Evolutionary conservation across 495 filamentous ascomycete genomes (phyloP).

Genomic region (Annulohypoxylon nitens): DNA sequence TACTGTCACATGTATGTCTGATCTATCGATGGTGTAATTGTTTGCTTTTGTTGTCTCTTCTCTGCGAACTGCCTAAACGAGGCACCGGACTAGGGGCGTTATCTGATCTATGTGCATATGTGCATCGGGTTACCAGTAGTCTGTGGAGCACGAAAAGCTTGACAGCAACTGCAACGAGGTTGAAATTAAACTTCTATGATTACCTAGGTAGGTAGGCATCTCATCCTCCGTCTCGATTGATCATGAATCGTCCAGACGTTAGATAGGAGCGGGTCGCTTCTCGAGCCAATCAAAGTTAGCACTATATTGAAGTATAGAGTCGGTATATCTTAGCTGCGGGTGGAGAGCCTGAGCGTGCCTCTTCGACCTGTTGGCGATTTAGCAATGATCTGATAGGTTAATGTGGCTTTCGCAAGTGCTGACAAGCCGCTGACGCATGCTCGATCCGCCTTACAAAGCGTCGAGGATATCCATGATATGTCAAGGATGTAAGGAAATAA

Average conservation of each 20-base stretch:
- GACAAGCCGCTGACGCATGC: slow-evolving; percentile 37
- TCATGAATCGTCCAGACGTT: slow-evolving; percentile 4
- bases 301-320: slow-evolving; percentile 4
- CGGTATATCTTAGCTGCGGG: slow-evolving; percentile 35
- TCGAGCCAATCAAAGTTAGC: slow-evolving; percentile 15
- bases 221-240: not conserved
- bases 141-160: slow-evolving; percentile 7
- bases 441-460: slow-evolving; percentile 33
- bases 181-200: slow-evolving; percentile 18
- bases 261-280: slow-evolving; percentile 17
- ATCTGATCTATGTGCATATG: slow-evolving; percentile 18
- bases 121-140: not conserved
- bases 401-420: slow-evolving; percentile 35
- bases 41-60: not conserved
- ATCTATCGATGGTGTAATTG: not conserved
- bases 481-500: slow-evolving; percentile 11
- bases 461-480: slow-evolving; percentile 1
- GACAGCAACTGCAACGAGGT: slow-evolving; percentile 3
- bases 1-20: not conserved
- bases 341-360: slow-evolving; percentile 17
- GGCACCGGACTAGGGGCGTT: slow-evolving; percentile 5
- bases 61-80: slow-evolving; percentile 37
- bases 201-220: not conserved
- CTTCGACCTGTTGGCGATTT: slow-evolving; percentile 10
- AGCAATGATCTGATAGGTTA: slow-evolving; percentile 15